Conservation (phyloP, 2,329 filamentous ascomycete genomes). For the Chalara sp. region DNA sequence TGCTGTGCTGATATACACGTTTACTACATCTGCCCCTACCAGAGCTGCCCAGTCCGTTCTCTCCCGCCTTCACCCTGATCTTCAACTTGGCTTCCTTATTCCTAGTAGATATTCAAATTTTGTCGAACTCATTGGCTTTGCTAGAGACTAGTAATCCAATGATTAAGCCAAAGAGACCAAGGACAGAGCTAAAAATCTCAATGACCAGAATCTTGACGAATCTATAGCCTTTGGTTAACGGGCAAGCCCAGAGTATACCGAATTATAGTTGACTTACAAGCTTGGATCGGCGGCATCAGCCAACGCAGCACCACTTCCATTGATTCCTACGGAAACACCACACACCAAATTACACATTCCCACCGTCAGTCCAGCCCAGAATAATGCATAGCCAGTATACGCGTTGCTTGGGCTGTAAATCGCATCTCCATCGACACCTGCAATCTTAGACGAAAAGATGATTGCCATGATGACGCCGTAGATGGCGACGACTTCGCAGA, state of each 20-base stretch:
- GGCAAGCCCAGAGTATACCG: not conserved
- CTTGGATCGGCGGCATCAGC: slow-evolving; percentile 90
- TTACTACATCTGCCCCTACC: slow-evolving; percentile 3
- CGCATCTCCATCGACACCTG: slow-evolving; percentile 53
- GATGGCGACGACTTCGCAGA: slow-evolving; percentile 99
- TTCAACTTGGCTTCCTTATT: too few relatives aligned
- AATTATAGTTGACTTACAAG: slow-evolving; percentile 54
- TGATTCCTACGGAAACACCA: slow-evolving; percentile 94
- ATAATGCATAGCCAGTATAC: slow-evolving; percentile 91
- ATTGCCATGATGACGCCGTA: slow-evolving; percentile 99
- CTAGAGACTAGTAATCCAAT: slow-evolving; percentile 82
- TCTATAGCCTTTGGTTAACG: slow-evolving; percentile 37
- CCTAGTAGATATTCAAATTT: not conserved
- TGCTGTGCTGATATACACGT: slow-evolving; percentile 16
- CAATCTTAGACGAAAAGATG: slow-evolving; percentile 88
- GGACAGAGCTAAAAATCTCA: slow-evolving; percentile 97
- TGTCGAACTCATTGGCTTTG: slow-evolving; percentile 68
- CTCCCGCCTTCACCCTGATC: not conserved
- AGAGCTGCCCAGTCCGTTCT: not conserved
- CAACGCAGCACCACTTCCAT: slow-evolving; percentile 91
- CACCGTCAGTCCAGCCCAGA: slow-evolving; percentile 93
- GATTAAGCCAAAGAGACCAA: slow-evolving; percentile 94
- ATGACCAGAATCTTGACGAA: slow-evolving; percentile 99
- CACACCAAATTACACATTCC: slow-evolving; percentile 95
- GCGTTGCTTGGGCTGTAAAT: slow-evolving; percentile 73